Conservation (phyloP, 805 yeast species). For the Candida chauliodis region DNA sequence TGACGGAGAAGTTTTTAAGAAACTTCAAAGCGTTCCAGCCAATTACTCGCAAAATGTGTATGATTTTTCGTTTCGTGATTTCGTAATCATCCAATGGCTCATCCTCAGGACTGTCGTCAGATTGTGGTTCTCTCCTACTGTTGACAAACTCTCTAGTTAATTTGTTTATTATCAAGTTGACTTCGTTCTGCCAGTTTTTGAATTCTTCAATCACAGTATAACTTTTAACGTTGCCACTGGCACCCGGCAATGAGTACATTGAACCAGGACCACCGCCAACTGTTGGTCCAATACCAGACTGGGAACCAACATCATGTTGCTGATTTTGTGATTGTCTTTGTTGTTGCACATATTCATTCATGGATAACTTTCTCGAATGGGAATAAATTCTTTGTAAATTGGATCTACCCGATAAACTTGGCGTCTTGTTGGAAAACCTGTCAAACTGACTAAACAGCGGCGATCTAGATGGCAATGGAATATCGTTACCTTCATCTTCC, state of each 20-base stretch:
- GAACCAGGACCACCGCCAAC: slow-evolving; percentile 15
- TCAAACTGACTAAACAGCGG: slow-evolving; percentile 37
- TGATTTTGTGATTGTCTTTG: slow-evolving; percentile 20
- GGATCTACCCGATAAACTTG: slow-evolving; percentile 13
- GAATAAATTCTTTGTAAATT: slow-evolving; percentile 42
- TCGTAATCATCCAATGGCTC: slow-evolving; percentile 18
- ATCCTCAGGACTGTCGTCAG: slow-evolving; percentile 8
- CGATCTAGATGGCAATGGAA: slow-evolving; percentile 29
- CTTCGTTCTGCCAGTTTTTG: slow-evolving; percentile 52
- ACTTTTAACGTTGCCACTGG: slow-evolving; percentile 5
- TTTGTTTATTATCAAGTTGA: slow-evolving; percentile 44
- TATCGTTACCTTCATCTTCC: slow-evolving; percentile 28
- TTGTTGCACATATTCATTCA: slow-evolving; percentile 34
- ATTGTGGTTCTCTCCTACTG: slow-evolving; percentile 11
- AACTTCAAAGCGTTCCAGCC: slow-evolving; percentile 27
- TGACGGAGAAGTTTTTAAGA: slow-evolving; percentile 32
- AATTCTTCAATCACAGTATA: slow-evolving; percentile 35
- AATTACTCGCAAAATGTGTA: slow-evolving; percentile 21
- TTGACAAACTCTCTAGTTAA: slow-evolving; percentile 38
- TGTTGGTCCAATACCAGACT: slow-evolving; percentile 7
- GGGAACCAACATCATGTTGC: slow-evolving; percentile 4
- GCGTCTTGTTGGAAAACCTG: slow-evolving; percentile 31
- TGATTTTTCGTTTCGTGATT: slow-evolving; percentile 19
- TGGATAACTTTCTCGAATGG: slow-evolving; percentile 36
- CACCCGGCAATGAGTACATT: slow-evolving; percentile 16